These are phyloP conservation scores for Mercurialis annua DNA, from an alignment of 345 rosid species.

Conservation along the genomic window DNA sequence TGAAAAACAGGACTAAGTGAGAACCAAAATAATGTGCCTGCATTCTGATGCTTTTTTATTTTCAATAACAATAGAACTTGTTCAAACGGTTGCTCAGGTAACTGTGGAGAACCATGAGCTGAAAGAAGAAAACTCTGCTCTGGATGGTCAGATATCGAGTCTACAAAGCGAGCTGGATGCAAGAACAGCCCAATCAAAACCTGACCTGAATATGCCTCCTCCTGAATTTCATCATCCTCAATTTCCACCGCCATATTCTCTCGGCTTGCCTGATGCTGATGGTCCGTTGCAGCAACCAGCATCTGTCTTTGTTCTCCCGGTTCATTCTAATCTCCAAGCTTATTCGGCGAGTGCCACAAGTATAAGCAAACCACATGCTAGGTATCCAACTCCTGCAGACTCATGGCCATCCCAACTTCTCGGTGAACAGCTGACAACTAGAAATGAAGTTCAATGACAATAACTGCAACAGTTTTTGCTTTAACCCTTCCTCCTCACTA, in stretches of 20 bases:
- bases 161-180: conserved; percentile 52
- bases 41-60: neutral
- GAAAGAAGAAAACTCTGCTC: conserved; percentile 67
- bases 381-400: conserved; percentile 70
- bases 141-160: conserved; percentile 55
- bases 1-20: neutral
- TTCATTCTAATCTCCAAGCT: conserved; percentile 44
- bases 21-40: neutral
- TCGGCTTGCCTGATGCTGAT: conserved; percentile 29
- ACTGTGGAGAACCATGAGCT: conserved; percentile 75
- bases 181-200: conserved; percentile 43
- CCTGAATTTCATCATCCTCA: conserved; percentile 43
- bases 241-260: conserved; percentile 29
- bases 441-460: conserved; percentile 20
- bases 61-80: neutral
- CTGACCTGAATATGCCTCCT: conserved; percentile 55
- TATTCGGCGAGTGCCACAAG: conserved; percentile 31
- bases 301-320: conserved; percentile 66
- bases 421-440: conserved; percentile 19
- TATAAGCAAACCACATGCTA: conserved; percentile 84
- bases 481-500: neutral
- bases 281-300: conserved; percentile 44
- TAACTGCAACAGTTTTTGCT: neutral
- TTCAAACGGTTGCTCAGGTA: conserved; percentile 43
- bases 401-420: conserved; percentile 86